Evolutionary conservation across 306 rosid species (phyloP).

Genomic region (Vicia sativa): DNA sequence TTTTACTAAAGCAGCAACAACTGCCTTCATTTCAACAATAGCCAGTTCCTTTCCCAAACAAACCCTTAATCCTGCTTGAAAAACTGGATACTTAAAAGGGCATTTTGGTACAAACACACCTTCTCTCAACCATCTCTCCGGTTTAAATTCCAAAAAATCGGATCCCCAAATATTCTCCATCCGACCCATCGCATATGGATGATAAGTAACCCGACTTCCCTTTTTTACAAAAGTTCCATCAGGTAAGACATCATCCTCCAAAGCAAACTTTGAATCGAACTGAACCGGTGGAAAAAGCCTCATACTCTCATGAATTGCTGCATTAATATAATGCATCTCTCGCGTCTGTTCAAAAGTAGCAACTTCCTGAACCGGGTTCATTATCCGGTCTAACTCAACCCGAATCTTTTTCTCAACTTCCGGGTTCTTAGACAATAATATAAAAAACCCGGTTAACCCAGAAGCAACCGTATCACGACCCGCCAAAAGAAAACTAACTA

Average conservation of each 20-base stretch:
- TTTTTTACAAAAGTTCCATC: slow-evolving; percentile 66
- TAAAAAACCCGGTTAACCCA: slow-evolving; percentile 62
- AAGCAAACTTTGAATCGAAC: slow-evolving; percentile 76
- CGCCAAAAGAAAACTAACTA: slow-evolving; percentile 70
- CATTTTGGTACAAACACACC: slow-evolving; percentile 50
- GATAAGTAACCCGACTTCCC: slow-evolving; percentile 79
- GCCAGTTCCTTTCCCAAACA: slow-evolving; percentile 91
- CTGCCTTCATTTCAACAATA: slow-evolving; percentile 61
- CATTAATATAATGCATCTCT: slow-evolving; percentile 72
- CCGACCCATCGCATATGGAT: slow-evolving; percentile 92
- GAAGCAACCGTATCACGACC: slow-evolving; percentile 86
- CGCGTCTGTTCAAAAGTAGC: slow-evolving; percentile 48
- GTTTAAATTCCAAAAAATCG: slow-evolving; percentile 62
- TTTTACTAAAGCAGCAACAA: slow-evolving; percentile 42
- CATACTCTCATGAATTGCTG: slow-evolving; percentile 66
- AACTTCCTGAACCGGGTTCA: slow-evolving; percentile 36
- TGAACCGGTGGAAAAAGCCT: slow-evolving; percentile 84
- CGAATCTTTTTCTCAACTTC: slow-evolving; percentile 48
- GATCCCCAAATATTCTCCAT: slow-evolving; percentile 83
- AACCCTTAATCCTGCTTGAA: slow-evolving; percentile 78
- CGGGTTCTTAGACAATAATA: slow-evolving; percentile 48
- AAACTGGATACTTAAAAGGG: slow-evolving; percentile 76
- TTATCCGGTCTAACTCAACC: slow-evolving; percentile 56
- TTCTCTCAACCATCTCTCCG: slow-evolving; percentile 70
- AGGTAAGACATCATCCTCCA: slow-evolving; percentile 72